These are phyloP conservation scores for Haplographium delicatum DNA, from an alignment of 495 filamentous ascomycete genomes.

Conservation along the genomic window DNA sequence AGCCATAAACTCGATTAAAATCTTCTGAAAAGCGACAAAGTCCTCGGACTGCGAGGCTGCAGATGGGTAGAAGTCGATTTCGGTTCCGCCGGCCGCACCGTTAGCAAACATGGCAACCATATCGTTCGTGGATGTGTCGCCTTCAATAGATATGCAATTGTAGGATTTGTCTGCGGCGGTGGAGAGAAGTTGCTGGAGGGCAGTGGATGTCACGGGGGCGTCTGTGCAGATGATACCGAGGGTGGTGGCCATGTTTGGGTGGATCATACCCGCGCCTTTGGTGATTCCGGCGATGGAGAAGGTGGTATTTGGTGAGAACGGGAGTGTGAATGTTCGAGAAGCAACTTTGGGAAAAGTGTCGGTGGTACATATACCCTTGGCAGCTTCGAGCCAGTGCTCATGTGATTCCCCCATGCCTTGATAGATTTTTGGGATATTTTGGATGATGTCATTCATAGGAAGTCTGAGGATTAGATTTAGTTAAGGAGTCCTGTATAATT, in stretches of 20 bases:
- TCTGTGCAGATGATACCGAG: conserved; percentile 91
- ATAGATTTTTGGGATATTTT: conserved; percentile 70
- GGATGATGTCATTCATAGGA: conserved; percentile 81
- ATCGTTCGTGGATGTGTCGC: conserved; percentile 93
- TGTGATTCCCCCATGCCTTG: conserved; percentile 62
- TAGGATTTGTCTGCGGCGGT: conserved; percentile 75
- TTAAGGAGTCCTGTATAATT: no score
- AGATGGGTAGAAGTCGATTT: conserved; percentile 46
- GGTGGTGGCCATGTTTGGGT: conserved; percentile 96
- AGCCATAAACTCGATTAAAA: conserved; percentile 70
- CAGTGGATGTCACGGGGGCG: conserved; percentile 63
- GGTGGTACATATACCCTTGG: conserved; percentile 93
- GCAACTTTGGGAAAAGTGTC: conserved; percentile 96
- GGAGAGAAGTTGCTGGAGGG: conserved; percentile 63
- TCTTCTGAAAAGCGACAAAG: conserved; percentile 55
- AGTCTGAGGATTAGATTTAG: no score
- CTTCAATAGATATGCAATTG: conserved; percentile 93
- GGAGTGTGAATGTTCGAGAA: conserved; percentile 75
- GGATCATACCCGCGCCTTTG: conserved; percentile 98
- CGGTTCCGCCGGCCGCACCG: conserved; percentile 73
- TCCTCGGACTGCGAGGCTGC: conserved; percentile 36
- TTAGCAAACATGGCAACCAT: conserved; percentile 89
- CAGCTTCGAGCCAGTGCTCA: conserved; percentile 75
- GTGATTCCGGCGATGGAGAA: conserved; percentile 90
- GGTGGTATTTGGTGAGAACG: conserved; percentile 64